Percentiles rank a stretch among this genome's conserved stretches.
phyloP scores from a whole-genome alignment of 192 early-diverging fungal genomes.

The Coemansia nantahalensis region DNA sequence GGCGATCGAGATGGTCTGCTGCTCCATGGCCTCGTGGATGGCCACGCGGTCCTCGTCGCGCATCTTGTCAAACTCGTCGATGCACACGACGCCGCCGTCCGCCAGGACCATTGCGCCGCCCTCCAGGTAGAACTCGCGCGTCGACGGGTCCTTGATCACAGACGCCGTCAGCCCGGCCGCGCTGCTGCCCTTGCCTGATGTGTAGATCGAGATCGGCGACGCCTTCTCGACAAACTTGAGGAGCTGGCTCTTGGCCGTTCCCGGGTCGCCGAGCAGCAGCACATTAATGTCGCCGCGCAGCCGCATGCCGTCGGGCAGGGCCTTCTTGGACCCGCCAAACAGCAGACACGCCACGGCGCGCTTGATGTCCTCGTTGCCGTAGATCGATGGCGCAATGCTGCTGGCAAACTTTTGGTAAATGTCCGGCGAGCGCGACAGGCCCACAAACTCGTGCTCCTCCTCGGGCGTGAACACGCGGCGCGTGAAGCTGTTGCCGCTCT shows the following conservation, averaged over 20 bases:
- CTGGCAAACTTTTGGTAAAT: constrained; percentile 89
- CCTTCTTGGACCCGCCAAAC: constrained; percentile 95
- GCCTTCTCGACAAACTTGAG: constrained; percentile 99
- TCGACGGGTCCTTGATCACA: constrained; percentile 87
- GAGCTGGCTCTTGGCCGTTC: constrained; percentile 97
- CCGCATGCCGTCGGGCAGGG: constrained; percentile 95
- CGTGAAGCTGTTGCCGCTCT: constrained; percentile 61
- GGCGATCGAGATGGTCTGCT: constrained; percentile 99
- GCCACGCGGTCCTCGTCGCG: constrained; percentile 98
- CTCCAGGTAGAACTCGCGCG: constrained; percentile 96
- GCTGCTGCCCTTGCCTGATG: constrained; percentile 97
- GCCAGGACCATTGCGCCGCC: constrained; percentile 99
- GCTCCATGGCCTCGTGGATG: constrained; percentile 99
- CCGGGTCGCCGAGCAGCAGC: constrained; percentile 94
- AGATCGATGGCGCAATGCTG: constrained; percentile 97
- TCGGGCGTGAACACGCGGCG: constrained; percentile 75
- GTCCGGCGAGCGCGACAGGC: constrained; percentile 79
- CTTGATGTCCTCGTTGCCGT: constrained; percentile 96
- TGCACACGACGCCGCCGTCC: constrained; percentile 98
- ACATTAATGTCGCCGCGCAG: constrained; percentile 98
- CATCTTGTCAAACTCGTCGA: constrained; percentile 99
- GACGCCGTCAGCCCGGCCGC: constrained; percentile 99
- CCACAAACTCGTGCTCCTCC: constrained; percentile 92
- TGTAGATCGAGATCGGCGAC: constrained; percentile 97
- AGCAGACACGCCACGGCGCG: constrained; percentile 91